phyloP scores from a whole-genome alignment of 352 stramenopile species.

The Halophytophthora batemanensis region DNA sequence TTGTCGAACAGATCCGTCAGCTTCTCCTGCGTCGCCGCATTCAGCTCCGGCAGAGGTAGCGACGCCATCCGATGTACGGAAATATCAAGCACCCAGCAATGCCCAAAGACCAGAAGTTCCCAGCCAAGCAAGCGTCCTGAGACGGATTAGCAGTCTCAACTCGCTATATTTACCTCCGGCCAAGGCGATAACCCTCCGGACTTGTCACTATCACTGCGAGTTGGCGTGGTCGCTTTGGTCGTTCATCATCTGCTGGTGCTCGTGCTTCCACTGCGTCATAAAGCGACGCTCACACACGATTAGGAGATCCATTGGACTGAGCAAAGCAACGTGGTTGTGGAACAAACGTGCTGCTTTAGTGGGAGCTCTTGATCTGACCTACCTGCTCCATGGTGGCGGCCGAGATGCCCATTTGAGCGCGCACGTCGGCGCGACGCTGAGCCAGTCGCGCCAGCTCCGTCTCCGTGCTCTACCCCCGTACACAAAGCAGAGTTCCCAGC shows the following conservation, averaged over 20 bases:
- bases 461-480: conserved; percentile 14
- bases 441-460: conserved; percentile 26
- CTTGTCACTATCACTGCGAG: not conserved
- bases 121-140: not conserved
- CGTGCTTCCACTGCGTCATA: conserved; percentile 37
- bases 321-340: not conserved
- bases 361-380: not conserved
- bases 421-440: conserved; percentile 12
- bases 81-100: not conserved
- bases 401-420: conserved; percentile 24
- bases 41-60: conserved; percentile 9
- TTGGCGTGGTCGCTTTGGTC: conserved; percentile 1
- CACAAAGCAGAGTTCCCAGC: not conserved
- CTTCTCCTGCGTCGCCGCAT: conserved; percentile 19
- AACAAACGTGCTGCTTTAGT: no score
- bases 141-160: not conserved
- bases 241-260: conserved; percentile 33
- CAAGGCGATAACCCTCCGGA: no score
- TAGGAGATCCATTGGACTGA: not conserved
- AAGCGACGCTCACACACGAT: no score
- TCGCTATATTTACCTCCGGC: conserved; percentile 32
- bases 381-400: conserved; percentile 28
- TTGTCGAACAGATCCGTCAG: conserved; percentile 55
- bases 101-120: conserved; percentile 1
- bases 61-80: conserved; percentile 18